phyloP scores from a whole-genome alignment of 1,284 basidiomycete species.

The Ceratobasidium sp. region DNA sequence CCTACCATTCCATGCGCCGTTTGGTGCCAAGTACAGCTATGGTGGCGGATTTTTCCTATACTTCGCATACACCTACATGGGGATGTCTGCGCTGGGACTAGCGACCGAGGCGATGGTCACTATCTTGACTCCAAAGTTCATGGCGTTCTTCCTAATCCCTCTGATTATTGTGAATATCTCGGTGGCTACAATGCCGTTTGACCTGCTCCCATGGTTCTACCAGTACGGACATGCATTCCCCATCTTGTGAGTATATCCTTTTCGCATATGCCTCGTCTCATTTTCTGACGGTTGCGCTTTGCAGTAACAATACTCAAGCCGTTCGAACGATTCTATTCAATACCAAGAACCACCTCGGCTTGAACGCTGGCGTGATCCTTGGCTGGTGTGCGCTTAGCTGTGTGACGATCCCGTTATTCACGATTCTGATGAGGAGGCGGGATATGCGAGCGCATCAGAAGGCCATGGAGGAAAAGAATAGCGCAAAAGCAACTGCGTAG shows the following conservation, averaged over 20 bases:
- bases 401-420: slow-evolving; percentile 60
- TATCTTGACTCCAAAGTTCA: slow-evolving; percentile 47
- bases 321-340: slow-evolving; percentile 64
- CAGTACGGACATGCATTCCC: slow-evolving; percentile 61
- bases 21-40: slow-evolving; percentile 57
- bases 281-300: background rate
- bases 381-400: slow-evolving; percentile 14
- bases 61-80: slow-evolving; percentile 57
- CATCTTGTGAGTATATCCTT: slow-evolving; percentile 61
- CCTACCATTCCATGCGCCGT: slow-evolving; percentile 52
- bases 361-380: slow-evolving; percentile 63
- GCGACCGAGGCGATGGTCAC: slow-evolving; percentile 54
- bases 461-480: slow-evolving; percentile 17
- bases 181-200: slow-evolving; percentile 59
- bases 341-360: slow-evolving; percentile 61
- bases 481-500: slow-evolving; percentile 5
- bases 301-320: slow-evolving; percentile 32
- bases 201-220: slow-evolving; percentile 62
- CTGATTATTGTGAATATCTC: slow-evolving; percentile 63
- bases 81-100: slow-evolving; percentile 56
- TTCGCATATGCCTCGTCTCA: slow-evolving; percentile 48
- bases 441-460: slow-evolving; percentile 45
- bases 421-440: slow-evolving; percentile 59
- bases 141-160: slow-evolving; percentile 52
- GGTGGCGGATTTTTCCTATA: slow-evolving; percentile 59